phyloP scores from a whole-genome alignment of 1,284 basidiomycete species.

The Chiua sp. region DNA sequence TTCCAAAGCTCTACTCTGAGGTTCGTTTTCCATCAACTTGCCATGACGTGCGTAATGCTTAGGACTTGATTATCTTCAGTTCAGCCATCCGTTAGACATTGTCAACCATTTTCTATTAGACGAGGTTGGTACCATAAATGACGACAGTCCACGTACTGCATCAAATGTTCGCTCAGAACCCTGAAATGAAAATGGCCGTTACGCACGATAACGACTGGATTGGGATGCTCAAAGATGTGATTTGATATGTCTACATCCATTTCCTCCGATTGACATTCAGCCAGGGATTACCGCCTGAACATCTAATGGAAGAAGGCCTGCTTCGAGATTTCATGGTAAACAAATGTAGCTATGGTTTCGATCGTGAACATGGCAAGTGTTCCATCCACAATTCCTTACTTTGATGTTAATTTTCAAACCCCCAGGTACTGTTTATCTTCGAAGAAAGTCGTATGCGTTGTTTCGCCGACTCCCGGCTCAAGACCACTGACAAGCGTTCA shows the following conservation, averaged over 20 bases:
- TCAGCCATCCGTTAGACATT: constrained; percentile 2
- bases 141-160: not conserved
- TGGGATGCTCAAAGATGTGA: not conserved
- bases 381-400: not conserved
- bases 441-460: not conserved
- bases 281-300: not conserved
- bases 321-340: not conserved
- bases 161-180: not conserved
- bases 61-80: not conserved
- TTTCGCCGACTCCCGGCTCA: not conserved
- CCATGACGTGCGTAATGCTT: not conserved
- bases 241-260: not conserved
- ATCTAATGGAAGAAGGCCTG: not conserved
- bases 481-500: not conserved
- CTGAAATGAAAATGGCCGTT: not conserved
- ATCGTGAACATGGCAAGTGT: not conserved
- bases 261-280: not conserved
- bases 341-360: not conserved
- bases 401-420: not conserved
- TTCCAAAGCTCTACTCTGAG: not conserved
- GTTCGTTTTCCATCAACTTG: not conserved
- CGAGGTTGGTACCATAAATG: not conserved
- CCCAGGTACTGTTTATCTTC: not conserved
- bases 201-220: constrained; percentile 5
- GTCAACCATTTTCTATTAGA: constrained; percentile 9